phyloP scores from a whole-genome alignment of 805 yeast genomes.

The Yamadazyma ubonensis region DNA sequence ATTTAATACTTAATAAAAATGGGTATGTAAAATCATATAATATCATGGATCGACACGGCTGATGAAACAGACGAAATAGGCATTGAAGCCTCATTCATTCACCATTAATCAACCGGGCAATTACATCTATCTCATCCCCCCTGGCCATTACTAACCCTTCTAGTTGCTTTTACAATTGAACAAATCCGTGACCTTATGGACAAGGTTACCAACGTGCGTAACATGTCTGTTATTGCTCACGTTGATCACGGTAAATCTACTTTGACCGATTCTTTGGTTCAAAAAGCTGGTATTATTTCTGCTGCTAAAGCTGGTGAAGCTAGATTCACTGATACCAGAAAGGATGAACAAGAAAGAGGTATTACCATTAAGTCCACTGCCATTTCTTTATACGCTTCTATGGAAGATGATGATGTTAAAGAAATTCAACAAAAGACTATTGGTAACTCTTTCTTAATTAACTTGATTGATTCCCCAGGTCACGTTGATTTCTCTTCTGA shows the following conservation, averaged over 20 bases:
- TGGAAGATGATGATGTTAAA: constrained; percentile 80
- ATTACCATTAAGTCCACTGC: constrained; percentile 99
- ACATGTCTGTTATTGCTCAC: constrained; percentile 99
- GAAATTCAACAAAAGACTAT: constrained; percentile 89
- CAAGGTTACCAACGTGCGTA: constrained; percentile 99
- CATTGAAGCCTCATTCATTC: no score
- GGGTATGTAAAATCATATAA: constrained; percentile 28
- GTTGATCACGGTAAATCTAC: constrained; percentile 99
- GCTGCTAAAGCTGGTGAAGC: constrained; percentile 99
- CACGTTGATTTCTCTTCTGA: constrained; percentile 99
- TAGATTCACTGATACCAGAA: constrained; percentile 99
- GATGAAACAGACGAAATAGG: background rate
- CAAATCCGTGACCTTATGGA: constrained; percentile 99
- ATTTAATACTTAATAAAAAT: constrained; percentile 24
- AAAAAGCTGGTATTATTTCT: constrained; percentile 98
- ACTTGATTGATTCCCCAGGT: constrained; percentile 99
- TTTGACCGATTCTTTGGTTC: constrained; percentile 98
- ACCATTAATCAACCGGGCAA: no score
- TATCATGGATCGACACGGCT: background rate
- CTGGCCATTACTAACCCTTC: constrained; percentile 27
- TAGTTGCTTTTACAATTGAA: constrained; percentile 53
- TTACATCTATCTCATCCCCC: background rate
- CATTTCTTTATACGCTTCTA: constrained; percentile 89
- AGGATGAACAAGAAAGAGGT: constrained; percentile 99
- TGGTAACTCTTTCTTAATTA: constrained; percentile 93